Percentiles rank a stretch among this genome's conserved stretches.
phyloP scores from a whole-genome alignment of 2,329 filamentous ascomycete genomes.

The Metarhizium anisopliae region DNA sequence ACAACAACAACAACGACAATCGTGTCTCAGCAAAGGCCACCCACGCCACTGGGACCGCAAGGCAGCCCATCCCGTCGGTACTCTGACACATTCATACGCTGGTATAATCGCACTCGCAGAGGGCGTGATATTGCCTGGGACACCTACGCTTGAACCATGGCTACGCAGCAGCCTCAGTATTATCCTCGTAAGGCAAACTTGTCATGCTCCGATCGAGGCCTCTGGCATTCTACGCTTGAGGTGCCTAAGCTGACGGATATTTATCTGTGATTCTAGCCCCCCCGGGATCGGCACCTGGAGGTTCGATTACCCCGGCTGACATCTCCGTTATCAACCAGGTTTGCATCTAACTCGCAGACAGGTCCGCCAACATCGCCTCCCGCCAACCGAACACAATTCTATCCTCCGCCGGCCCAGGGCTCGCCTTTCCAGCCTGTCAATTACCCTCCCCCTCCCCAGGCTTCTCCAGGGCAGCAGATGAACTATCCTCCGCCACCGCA shows the following conservation, averaged over 20 bases:
- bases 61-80: neutral
- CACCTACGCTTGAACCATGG: neutral
- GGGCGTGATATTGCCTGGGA: neutral
- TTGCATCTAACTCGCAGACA: conserved; percentile 1
- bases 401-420: conserved; percentile 22
- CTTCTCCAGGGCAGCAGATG: conserved; percentile 7
- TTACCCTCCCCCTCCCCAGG: conserved; percentile 19
- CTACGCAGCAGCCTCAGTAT: conserved; percentile 17
- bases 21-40: neutral
- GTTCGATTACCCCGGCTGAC: conserved; percentile 11
- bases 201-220: neutral
- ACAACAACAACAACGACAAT: neutral
- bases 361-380: conserved; percentile 39
- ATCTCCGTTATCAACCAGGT: neutral
- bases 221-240: neutral
- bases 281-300: conserved; percentile 11
- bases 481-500: conserved; percentile 22
- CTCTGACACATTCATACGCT: no score
- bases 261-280: conserved; percentile 3
- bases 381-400: conserved; percentile 35
- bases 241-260: neutral
- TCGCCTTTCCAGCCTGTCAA: conserved; percentile 7
- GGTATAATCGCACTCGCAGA: no score
- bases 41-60: neutral
- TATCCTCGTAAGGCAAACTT: conserved; percentile 34